Evolutionary conservation across 176 grass and related monocot species (phyloP).

Genomic region (Carex parvula): DNA sequence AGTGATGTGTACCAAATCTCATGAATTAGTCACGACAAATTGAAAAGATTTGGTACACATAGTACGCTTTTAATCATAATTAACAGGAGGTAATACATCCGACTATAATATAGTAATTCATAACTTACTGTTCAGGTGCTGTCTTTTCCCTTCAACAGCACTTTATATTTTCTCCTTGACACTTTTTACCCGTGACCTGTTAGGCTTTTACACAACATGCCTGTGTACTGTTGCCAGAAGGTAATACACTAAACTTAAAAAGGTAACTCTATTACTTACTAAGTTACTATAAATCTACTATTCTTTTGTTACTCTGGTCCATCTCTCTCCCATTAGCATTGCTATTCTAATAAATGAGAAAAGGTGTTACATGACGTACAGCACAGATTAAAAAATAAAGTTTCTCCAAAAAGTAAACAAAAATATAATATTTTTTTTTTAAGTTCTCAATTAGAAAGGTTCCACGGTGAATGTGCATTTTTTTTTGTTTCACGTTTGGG

Average conservation of each 20-base stretch:
- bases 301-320: neutral
- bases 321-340: neutral
- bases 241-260: neutral
- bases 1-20: neutral
- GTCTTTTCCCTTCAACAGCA: neutral
- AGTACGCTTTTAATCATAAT: too few species aligned
- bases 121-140: slow-evolving; percentile 17
- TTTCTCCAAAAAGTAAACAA: neutral
- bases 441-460: neutral
- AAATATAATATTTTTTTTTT: neutral
- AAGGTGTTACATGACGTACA: neutral
- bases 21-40: slow-evolving; percentile 13
- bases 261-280: neutral
- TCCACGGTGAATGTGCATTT: neutral
- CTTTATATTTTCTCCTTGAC: neutral
- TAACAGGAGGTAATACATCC: too few species aligned
- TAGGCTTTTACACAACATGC: neutral
- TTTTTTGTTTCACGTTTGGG: neutral
- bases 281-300: neutral
- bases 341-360: neutral
- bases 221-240: neutral
- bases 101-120: neutral
- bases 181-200: slow-evolving; percentile 22
- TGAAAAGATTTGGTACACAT: neutral
- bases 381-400: neutral